A percentile compares a stretch with the other conserved stretches of the same genome.
Conservation (phyloP, 139 green algal genomes). For the Chlamydomonas sp. region DNA sequence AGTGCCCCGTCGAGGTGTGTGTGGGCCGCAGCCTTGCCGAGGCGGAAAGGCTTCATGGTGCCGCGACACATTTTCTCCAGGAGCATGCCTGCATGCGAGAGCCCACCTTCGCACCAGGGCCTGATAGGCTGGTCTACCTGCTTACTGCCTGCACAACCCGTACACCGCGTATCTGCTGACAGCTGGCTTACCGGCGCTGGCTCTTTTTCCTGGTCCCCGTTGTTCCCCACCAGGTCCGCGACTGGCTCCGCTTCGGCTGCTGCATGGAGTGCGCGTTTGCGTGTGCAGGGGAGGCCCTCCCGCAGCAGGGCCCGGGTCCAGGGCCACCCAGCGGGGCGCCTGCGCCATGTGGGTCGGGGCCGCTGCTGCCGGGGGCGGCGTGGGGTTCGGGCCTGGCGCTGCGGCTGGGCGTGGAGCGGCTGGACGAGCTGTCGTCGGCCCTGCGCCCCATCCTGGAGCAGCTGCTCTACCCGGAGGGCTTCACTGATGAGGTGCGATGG, state of each 20-base stretch:
- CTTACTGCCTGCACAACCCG: too few species aligned
- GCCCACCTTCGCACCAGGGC: too few species aligned
- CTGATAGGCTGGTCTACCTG: too few species aligned
- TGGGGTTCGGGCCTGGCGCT: neutral
- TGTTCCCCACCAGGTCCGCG: neutral
- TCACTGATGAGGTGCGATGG: neutral
- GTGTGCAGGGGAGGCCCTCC: neutral
- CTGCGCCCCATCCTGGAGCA: neutral
- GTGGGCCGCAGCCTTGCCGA: too few species aligned
- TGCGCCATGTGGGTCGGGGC: too few species aligned
- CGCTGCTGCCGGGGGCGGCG: too few species aligned
- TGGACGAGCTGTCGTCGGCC: neutral
- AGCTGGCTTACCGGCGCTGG: neutral
- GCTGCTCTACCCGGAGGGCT: slow-evolving; percentile 23
- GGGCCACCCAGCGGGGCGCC: too few species aligned
- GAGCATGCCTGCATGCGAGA: neutral
- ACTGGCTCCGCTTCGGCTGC: slow-evolving; percentile 28
- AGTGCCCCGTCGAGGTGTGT: neutral
- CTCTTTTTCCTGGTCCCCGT: neutral
- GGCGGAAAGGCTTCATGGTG: too few species aligned
- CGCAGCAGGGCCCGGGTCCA: neutral
- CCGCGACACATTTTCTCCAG: neutral
- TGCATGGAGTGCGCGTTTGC: slow-evolving; percentile 16
- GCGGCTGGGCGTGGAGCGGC: neutral
- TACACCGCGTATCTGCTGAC: neutral